Conservation (phyloP, 495 filamentous ascomycete species). For the Antarctomyces pellizariae region DNA sequence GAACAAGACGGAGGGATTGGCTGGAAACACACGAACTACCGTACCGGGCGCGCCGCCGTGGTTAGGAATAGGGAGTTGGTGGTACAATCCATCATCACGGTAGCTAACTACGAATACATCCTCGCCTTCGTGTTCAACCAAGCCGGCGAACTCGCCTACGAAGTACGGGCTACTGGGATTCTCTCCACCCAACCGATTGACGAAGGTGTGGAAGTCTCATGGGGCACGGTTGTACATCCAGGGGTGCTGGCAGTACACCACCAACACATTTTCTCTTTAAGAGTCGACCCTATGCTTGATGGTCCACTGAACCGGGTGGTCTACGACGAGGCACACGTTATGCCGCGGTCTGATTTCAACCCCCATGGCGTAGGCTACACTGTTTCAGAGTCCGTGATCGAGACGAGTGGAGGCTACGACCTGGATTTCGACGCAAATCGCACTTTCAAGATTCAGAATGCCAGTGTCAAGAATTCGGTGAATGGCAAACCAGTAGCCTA, state of each 20-base stretch:
- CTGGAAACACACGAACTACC: conserved; percentile 46
- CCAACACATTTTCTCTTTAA: conserved; percentile 79
- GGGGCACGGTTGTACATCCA: conserved; percentile 71
- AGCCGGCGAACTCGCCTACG: conserved; percentile 55
- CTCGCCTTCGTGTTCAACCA: conserved; percentile 72
- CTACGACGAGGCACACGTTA: conserved; percentile 47
- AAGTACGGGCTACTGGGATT: conserved; percentile 71
- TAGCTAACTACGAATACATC: conserved; percentile 71
- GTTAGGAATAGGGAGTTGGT: conserved; percentile 37
- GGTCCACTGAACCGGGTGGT: conserved; percentile 47
- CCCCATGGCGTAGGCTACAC: conserved; percentile 61
- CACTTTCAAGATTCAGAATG: conserved; percentile 63
- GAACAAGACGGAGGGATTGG: conserved; percentile 44
- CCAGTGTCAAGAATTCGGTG: conserved; percentile 36
- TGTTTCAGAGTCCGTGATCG: conserved; percentile 33
- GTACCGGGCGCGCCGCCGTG: conserved; percentile 32
- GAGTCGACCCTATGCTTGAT: conserved; percentile 63
- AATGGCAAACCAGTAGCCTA: conserved; percentile 60
- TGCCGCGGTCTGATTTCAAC: conserved; percentile 53
- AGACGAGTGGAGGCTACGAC: conserved; percentile 36
- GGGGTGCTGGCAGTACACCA: conserved; percentile 67
- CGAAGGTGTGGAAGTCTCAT: conserved; percentile 37
- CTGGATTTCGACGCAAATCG: conserved; percentile 38
- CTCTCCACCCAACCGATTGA: conserved; percentile 67
- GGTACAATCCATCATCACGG: conserved; percentile 52